Evolutionary conservation across 2,329 filamentous ascomycete species (phyloP).

Genomic region (Aspergillus caelatus): DNA sequence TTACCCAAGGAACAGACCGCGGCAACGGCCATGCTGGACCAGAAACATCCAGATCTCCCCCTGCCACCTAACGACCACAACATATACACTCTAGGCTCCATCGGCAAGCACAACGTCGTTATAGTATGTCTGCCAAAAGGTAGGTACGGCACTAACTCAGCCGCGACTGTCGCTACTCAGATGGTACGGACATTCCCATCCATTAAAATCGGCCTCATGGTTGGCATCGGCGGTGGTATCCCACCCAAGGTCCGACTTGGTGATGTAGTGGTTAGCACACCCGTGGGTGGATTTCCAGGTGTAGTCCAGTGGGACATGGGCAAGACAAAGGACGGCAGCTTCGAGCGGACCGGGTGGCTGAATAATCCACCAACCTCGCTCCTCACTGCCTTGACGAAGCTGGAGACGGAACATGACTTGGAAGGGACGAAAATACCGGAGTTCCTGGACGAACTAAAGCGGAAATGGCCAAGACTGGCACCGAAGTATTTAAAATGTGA

Average conservation of each 20-base stretch:
- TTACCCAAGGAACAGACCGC: too few species aligned
- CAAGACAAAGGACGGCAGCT: background rate
- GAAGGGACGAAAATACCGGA: background rate
- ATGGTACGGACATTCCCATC: constrained; percentile 17
- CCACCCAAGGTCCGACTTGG: constrained; percentile 24
- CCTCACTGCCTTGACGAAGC: background rate
- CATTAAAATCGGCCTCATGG: constrained; percentile 22
- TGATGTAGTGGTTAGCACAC: constrained; percentile 27
- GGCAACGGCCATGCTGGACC: too few species aligned
- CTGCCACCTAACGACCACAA: too few species aligned
- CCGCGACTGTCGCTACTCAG: background rate
- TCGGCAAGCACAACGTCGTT: too few species aligned
- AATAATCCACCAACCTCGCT: background rate
- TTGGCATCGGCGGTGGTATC: constrained; percentile 26
- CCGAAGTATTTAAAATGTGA: background rate
- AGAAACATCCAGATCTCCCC: too few species aligned
- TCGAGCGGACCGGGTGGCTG: background rate
- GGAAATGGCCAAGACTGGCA: background rate
- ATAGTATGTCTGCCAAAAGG: too few species aligned
- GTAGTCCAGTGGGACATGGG: constrained; percentile 15
- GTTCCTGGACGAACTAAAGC: background rate
- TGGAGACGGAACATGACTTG: background rate
- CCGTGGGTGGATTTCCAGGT: constrained; percentile 4
- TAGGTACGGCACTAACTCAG: background rate
- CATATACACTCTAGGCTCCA: too few species aligned